phyloP scores from a whole-genome alignment of 805 yeast genomes.

The Lipomyces starkeyi region DNA sequence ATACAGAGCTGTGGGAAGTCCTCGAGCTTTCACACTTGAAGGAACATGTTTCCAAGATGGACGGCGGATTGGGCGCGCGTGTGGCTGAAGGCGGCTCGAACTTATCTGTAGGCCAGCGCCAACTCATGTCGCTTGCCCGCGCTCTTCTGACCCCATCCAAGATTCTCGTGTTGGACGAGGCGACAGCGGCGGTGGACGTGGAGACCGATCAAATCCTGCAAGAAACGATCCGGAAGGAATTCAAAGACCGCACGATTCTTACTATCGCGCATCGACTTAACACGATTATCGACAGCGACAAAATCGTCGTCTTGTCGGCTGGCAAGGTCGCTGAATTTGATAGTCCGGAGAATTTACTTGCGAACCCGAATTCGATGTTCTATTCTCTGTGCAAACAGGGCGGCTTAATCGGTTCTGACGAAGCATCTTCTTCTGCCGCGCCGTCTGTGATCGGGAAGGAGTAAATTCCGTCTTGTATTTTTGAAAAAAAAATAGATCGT shows the following conservation, averaged over 20 bases:
- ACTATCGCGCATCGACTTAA: constrained; percentile 91
- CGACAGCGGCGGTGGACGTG: constrained; percentile 87
- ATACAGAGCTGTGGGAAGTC: constrained; percentile 83
- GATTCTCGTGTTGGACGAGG: constrained; percentile 84
- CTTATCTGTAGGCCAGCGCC: constrained; percentile 86
- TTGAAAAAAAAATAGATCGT: not conserved
- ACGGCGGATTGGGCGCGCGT: constrained; percentile 60
- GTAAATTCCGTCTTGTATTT: not conserved
- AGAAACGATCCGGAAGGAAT: constrained; percentile 75
- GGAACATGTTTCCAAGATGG: constrained; percentile 62
- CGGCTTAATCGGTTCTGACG: constrained; percentile 51
- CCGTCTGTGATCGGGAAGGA: constrained; percentile 15
- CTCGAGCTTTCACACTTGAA: constrained; percentile 80
- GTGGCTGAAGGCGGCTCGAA: constrained; percentile 83
- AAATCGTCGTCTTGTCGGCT: constrained; percentile 71
- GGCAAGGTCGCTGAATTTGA: constrained; percentile 84
- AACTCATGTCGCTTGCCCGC: constrained; percentile 80
- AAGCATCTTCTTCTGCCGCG: not conserved
- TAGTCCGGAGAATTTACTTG: constrained; percentile 68
- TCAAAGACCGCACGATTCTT: constrained; percentile 75
- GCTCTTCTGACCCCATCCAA: constrained; percentile 78
- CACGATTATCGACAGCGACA: constrained; percentile 84
- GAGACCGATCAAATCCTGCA: constrained; percentile 83
- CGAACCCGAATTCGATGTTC: constrained; percentile 70
- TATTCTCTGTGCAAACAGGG: constrained; percentile 83